phyloP scores from a whole-genome alignment of 106 monocot genomes.

The Posidonia australis region DNA sequence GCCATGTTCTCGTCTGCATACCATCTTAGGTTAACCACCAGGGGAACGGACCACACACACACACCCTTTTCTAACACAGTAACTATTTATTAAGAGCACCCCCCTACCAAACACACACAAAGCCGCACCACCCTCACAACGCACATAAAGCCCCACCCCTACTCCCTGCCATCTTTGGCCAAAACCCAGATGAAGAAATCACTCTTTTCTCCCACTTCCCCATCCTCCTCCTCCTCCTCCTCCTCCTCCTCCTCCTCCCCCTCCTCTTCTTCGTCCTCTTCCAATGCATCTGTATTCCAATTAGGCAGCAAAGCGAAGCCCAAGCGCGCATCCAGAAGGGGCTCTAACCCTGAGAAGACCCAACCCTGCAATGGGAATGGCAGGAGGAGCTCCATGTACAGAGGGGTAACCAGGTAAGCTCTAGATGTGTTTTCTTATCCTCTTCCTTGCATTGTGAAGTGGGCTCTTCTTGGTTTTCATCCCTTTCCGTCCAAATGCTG shows the following conservation, averaged over 20 bases:
- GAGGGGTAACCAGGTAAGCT: constrained; percentile 66
- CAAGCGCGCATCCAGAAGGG: constrained; percentile 7
- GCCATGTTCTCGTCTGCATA: background rate
- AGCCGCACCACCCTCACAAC: background rate
- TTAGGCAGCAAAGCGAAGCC: constrained; percentile 11
- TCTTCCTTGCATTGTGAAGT: background rate
- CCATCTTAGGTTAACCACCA: constrained; percentile 2
- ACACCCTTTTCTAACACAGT: background rate
- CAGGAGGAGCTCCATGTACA: constrained; percentile 60
- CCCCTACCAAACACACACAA: no score
- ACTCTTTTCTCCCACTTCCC: constrained; percentile 8
- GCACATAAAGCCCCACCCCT: no score
- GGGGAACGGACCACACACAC: background rate
- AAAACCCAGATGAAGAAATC: constrained; percentile 12
- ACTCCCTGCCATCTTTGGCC: constrained; percentile 4
- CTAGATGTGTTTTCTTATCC: background rate
- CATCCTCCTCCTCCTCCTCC: background rate
- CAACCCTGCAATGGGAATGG: constrained; percentile 12
- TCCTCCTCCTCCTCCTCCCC: constrained; percentile 9
- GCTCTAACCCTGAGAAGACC: background rate
- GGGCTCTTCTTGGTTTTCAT: background rate
- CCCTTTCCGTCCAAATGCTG: background rate
- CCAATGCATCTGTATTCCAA: background rate
- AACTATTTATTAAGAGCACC: constrained; percentile 6
- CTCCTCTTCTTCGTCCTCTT: constrained; percentile 9